Conservation (phyloP, 2,329 filamentous ascomycete species). For the Pyricularia pennisetigena region DNA sequence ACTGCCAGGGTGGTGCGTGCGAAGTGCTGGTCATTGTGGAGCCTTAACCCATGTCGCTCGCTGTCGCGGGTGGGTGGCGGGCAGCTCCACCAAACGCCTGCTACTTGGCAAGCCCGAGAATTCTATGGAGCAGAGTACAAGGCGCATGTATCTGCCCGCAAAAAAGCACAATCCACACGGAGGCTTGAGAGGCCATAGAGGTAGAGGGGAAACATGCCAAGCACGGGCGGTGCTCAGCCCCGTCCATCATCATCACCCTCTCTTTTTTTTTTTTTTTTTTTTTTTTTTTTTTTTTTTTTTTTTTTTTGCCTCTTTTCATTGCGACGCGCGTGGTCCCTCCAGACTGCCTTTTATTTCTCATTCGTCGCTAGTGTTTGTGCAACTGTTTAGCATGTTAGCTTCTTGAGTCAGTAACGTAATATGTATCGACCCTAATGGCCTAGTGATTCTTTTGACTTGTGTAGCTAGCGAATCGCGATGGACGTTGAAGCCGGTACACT, state of each 20-base stretch:
- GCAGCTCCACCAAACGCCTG: not conserved
- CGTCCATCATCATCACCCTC: not conserved
- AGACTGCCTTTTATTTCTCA: not conserved
- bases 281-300: too few relatives aligned
- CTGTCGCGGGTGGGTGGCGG: not conserved
- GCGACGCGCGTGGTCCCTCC: not conserved
- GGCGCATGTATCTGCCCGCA: not conserved
- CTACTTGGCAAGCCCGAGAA: not conserved
- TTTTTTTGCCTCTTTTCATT: not conserved
- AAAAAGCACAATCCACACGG: not conserved
- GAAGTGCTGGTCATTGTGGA: not conserved
- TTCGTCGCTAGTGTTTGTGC: not conserved
- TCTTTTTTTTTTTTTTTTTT: too few relatives aligned
- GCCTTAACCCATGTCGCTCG: not conserved
- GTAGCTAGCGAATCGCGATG: not conserved
- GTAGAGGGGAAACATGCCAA: not conserved
- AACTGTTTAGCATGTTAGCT: not conserved
- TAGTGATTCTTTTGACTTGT: not conserved
- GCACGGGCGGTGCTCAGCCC: not conserved
- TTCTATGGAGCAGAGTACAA: not conserved
- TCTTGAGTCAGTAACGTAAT: not conserved
- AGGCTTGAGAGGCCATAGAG: not conserved
- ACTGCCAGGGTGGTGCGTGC: not conserved
- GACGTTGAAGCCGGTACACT: not conserved
- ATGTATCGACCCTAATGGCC: not conserved